These are phyloP conservation scores for Purpureocillium takamizusanense DNA, from an alignment of 2,329 filamentous ascomycete genomes.

Conservation along the genomic window DNA sequence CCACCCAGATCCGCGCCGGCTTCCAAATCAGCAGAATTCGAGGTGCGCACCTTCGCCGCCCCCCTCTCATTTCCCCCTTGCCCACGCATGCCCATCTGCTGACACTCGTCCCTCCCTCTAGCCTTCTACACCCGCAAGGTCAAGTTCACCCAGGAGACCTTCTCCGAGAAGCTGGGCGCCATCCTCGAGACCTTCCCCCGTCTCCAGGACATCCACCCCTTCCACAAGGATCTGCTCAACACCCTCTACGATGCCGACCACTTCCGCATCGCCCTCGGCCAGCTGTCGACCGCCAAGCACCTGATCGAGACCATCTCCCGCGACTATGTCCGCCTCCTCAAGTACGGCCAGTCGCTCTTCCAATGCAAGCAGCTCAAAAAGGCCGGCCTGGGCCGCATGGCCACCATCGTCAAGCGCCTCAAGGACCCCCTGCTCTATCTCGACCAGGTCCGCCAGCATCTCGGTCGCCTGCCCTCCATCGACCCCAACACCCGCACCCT, in stretches of 20 bases:
- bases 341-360: conserved; percentile 94
- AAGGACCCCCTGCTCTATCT: conserved; percentile 94
- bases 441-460: conserved; percentile 84
- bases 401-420: conserved; percentile 86
- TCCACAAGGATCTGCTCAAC: conserved; percentile 77
- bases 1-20: conserved; percentile 89
- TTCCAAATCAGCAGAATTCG: conserved; percentile 93
- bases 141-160: conserved; percentile 96
- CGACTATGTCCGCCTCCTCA: conserved; percentile 85
- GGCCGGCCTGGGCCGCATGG: conserved; percentile 94
- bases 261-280: conserved; percentile 92
- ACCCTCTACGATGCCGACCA: conserved; percentile 98
- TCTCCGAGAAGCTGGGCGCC: conserved; percentile 82
- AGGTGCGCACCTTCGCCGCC: conserved; percentile 24
- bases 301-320: conserved; percentile 92
- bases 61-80: too few species aligned
- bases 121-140: conserved; percentile 96
- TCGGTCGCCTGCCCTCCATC: conserved; percentile 95
- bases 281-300: conserved; percentile 91
- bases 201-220: conserved; percentile 89
- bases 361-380: conserved; percentile 99
- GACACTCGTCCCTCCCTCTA: conserved; percentile 22
- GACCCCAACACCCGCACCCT: conserved; percentile 95
- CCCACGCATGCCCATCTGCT: too few species aligned
- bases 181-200: conserved; percentile 92